Percentiles rank a stretch among this genome's conserved stretches.
Conservation (phyloP, 305 asterid genomes). For the Lippia alba region DNA sequence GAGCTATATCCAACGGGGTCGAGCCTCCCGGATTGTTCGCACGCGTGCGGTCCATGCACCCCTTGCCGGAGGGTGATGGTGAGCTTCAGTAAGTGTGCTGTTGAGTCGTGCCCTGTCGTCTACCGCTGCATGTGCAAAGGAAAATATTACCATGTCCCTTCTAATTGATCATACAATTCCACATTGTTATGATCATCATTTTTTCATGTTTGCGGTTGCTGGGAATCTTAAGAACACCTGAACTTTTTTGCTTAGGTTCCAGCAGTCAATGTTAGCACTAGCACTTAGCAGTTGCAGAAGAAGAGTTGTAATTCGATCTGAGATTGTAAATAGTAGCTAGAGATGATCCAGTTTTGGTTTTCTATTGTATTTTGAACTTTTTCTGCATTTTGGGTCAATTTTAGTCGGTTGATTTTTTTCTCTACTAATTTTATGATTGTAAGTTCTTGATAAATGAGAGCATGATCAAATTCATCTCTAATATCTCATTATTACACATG, state of each 20-base stretch:
- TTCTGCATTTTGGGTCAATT: background rate
- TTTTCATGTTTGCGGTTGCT: too few species aligned
- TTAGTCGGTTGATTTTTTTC: too few species aligned
- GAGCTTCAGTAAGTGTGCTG: conserved; percentile 68
- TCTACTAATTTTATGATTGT: too few species aligned
- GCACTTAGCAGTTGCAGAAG: too few species aligned
- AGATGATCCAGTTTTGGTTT: conserved; percentile 36
- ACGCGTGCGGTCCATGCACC: conserved; percentile 85
- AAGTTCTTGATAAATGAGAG: too few species aligned
- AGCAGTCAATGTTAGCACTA: too few species aligned
- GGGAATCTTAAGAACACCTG: too few species aligned
- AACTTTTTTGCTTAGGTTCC: background rate
- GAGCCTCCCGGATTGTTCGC: conserved; percentile 85
- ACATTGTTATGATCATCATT: too few species aligned
- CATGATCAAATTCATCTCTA: too few species aligned
- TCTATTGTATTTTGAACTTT: conserved; percentile 2
- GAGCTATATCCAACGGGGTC: conserved; percentile 88
- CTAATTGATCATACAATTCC: conserved; percentile 45
- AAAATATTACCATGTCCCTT: conserved; percentile 87
- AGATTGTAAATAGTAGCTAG: conserved; percentile 37
- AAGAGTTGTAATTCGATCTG: conserved; percentile 1
- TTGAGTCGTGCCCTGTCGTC: conserved; percentile 89
- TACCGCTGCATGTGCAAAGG: conserved; percentile 95
- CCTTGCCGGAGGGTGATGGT: conserved; percentile 93
- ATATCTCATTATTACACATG: too few species aligned